These are phyloP conservation scores for Boletus edulis DNA, from an alignment of 768 basidiomycete species.

Conservation along the genomic window DNA sequence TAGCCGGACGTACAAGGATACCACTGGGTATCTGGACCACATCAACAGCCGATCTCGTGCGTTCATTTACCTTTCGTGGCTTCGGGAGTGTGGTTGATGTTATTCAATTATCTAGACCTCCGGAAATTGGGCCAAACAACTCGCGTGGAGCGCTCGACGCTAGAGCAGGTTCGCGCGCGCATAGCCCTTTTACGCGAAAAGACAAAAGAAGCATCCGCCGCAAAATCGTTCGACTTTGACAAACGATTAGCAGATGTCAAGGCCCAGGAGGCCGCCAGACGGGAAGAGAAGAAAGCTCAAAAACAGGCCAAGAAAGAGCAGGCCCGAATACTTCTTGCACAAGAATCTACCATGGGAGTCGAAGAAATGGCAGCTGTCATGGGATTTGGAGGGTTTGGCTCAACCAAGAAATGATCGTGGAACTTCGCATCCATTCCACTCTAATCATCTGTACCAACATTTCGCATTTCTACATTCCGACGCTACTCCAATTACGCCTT, in stretches of 20 bases:
- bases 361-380: slow-evolving; percentile 79
- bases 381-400: slow-evolving; percentile 91
- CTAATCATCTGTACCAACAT: slow-evolving; percentile 11
- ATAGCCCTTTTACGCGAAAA: slow-evolving; percentile 87
- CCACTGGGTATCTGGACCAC: slow-evolving; percentile 91
- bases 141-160: slow-evolving; percentile 82
- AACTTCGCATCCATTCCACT: background rate
- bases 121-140: slow-evolving; percentile 96
- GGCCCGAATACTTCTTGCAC: slow-evolving; percentile 61
- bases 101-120: slow-evolving; percentile 57
- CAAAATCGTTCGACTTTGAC: slow-evolving; percentile 95
- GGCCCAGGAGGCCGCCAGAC: slow-evolving; percentile 62
- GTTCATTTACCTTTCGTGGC: slow-evolving; percentile 32
- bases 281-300: slow-evolving; percentile 73
- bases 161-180: slow-evolving; percentile 88
- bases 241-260: slow-evolving; percentile 81
- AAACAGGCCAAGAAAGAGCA: slow-evolving; percentile 79
- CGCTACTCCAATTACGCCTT: background rate
- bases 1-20: slow-evolving; percentile 90
- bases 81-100: background rate
- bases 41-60: slow-evolving; percentile 91
- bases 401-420: slow-evolving; percentile 68
- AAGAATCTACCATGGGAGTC: slow-evolving; percentile 43
- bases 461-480: slow-evolving; percentile 13
- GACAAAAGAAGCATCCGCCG: slow-evolving; percentile 76